These are phyloP conservation scores for Neophaeococcomyces mojaviensis DNA, from an alignment of 2,329 filamentous ascomycete genomes.

Conservation along the genomic window DNA sequence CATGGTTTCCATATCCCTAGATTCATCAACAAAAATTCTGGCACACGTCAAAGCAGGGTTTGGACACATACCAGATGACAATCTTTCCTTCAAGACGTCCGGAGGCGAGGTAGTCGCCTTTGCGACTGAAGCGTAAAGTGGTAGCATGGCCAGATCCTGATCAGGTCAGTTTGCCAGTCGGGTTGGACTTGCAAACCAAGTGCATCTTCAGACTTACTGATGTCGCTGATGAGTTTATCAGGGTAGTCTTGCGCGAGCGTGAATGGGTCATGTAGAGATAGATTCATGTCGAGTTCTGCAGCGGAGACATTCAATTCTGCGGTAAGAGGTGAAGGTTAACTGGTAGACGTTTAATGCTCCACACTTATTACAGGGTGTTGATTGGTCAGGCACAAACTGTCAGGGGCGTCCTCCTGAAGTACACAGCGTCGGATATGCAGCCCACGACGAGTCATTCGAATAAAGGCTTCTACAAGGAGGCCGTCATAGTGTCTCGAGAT, in stretches of 20 bases:
- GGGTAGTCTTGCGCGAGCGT: slow-evolving; percentile 75
- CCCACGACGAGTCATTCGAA: no score
- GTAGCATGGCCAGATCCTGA: slow-evolving; percentile 56
- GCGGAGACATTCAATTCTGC: no score
- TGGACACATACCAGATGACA: slow-evolving; percentile 55
- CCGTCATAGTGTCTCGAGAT: no score
- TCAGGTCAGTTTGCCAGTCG: not conserved
- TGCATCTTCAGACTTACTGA: slow-evolving; percentile 53
- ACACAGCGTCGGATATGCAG: no score
- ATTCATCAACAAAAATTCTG: not conserved
- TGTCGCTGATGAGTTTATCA: slow-evolving; percentile 77
- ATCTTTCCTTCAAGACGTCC: slow-evolving; percentile 89
- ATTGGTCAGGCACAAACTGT: no score
- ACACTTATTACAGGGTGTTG: no score
- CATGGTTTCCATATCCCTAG: slow-evolving; percentile 82
- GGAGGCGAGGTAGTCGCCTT: slow-evolving; percentile 88
- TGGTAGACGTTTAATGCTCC: no score
- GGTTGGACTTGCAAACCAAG: not conserved
- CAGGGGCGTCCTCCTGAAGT: no score
- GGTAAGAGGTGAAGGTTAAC: no score
- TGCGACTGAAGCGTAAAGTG: slow-evolving; percentile 79
- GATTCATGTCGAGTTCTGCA: slow-evolving; percentile 49
- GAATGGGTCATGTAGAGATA: slow-evolving; percentile 64
- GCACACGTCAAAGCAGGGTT: no score
- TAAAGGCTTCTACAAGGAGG: no score